Base-by-base conservation (phyloP, 805 yeast species). In the Wickerhamiella domercqiae region DNA sequence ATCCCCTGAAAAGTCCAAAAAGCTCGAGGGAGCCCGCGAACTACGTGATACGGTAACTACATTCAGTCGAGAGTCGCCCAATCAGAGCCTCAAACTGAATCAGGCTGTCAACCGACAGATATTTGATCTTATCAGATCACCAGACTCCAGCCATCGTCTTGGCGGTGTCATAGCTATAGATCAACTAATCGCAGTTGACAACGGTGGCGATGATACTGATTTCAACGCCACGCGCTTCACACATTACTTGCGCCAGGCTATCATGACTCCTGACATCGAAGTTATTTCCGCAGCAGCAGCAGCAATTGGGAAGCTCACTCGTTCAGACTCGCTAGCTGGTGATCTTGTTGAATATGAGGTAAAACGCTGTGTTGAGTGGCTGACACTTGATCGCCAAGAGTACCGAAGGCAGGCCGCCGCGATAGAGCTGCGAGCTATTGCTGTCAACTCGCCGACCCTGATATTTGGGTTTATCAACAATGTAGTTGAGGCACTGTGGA, bases 131-230 rank as follows among this genome's bases (percentile, higher is more conserved):
- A 73, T 83, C 35, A 83, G 82, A 48, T 74, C 86, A 3, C 66
- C 74, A 6, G 87, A 79, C 46, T 59, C 75, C 5, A 57, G 67
- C 21, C 84, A 79, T 45, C 75, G 81, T 44, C 65, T 86, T 26
- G 97, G 96, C 15, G 97, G 95, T 31, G 77, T 87, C 22, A 70
- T 83, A 17, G 96, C 96, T 9, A 78, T 87, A 39, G 90, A 82
- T 56, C 75, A 90, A 2, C 67, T 87, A 42, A 80, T 87, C 37
- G 90, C 80, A 40, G 75, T 81, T 50, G 86, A 83, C 45, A 24
- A 9, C 11, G 26, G 26, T 9, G 26, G 26, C 13, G 73, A 73
- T 16, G 95, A 84, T 48, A 70, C 77, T 44, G 82, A 93, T 17
- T 81, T 82, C 39, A 86, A 81, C 57, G 80, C 93, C 2, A 82